Evolutionary conservation across 148 eudicot species (phyloP), one percentile per base, ranked within the genome.

Genomic region (Oxyria digyna): DNA sequence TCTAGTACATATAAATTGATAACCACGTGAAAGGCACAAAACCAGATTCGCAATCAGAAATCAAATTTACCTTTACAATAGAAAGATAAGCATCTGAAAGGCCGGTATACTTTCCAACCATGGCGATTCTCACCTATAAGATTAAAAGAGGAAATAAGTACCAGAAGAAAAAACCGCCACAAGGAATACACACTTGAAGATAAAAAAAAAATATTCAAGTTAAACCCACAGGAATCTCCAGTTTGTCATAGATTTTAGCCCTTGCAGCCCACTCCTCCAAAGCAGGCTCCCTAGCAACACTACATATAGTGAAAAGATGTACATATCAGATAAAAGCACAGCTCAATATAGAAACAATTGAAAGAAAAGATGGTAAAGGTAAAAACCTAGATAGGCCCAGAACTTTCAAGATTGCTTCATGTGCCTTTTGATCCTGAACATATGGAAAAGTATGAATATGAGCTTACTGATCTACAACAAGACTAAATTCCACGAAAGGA

Each of bases 91-190:
- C 84, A 84, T 95, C 99, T 62, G 97, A 78, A 78, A 95, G 97
- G 41, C 96, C 99, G 2, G 97, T 95, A 74, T 95, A 95, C 80
- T 95, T 95, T 41, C 99, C 99, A 32, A 95, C 99, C 93, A 95
- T 88, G 72, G 96, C 99, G 45, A 95, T 83, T 82, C 89, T 85
- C 54, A 91, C 97, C 99, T 95, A 78, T 63, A 17, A 69, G 70
- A 70, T 43, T 27, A 37, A 68, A 50, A 54, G 72, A 15, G 15
- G 71, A 37, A 49, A 21, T 10, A 52, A 64, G 42, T 50, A 12
- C 67, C 27, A 54, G 49, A 40, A 62, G 1, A 6, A 21, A 17
- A 57, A 32, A 33, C 71, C 24, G 27, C 52, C 37, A 54, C 32
- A 69, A 63, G 50, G 31, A n/a, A 54, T 2, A 4, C 6, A 57